Conservation (phyloP, 768 basidiomycete genomes). For the Rhodotorula graminis region DNA sequence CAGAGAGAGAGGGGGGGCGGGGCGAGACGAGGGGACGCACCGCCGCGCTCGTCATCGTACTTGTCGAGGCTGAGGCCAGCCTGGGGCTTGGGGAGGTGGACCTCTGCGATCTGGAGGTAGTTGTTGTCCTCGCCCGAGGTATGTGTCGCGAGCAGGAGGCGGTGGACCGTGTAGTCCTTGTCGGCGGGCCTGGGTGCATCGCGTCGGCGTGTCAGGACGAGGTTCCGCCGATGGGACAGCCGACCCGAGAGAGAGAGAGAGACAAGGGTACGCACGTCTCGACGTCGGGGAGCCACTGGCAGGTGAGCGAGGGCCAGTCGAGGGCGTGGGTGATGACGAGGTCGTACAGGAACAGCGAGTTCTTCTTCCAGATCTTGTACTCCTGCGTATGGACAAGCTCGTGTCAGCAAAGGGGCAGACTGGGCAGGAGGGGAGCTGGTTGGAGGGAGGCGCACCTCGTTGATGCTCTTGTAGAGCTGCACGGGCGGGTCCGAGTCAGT, state of each 20-base stretch:
- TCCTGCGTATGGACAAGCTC: conserved; percentile 1
- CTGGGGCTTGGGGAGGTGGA: conserved; percentile 82
- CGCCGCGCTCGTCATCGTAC: conserved; percentile 86
- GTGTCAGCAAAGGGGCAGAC: no score
- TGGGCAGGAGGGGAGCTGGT: neutral
- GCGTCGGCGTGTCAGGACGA: neutral
- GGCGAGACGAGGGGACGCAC: conserved; percentile 41
- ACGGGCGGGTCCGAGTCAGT: neutral
- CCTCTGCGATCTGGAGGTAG: conserved; percentile 89
- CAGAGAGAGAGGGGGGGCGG: neutral
- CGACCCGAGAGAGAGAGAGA: neutral
- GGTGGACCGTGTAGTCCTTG: conserved; percentile 91
- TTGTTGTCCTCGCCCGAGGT: conserved; percentile 92
- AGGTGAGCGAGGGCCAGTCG: conserved; percentile 95
- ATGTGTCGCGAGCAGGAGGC: conserved; percentile 92
- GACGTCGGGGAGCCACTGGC: conserved; percentile 98
- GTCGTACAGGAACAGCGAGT: conserved; percentile 93
- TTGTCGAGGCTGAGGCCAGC: conserved; percentile 71
- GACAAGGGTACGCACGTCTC: conserved; percentile 81
- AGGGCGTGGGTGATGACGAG: conserved; percentile 94
- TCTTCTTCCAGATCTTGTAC: conserved; percentile 45
- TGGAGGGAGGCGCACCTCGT: conserved; percentile 32
- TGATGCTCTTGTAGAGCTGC: conserved; percentile 40
- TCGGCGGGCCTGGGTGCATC: conserved; percentile 64
- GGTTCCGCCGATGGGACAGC: no score